Percentiles rank a stretch among this genome's conserved stretches.
Evolutionary conservation across 768 basidiomycete genomes (phyloP).

Genomic region (Calocybe indica): DNA sequence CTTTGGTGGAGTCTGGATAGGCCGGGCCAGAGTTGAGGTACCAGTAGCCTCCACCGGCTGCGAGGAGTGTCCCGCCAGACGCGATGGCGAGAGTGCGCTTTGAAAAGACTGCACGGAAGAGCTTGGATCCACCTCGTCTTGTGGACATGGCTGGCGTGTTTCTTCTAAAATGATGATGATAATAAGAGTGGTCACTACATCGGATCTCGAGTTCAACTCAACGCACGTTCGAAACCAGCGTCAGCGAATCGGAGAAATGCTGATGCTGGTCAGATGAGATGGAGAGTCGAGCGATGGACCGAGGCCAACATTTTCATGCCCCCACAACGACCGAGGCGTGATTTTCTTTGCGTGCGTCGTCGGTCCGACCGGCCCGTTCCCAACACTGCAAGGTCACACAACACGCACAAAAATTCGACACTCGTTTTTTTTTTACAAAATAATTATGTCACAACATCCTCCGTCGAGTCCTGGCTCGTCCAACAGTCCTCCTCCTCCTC

Average conservation of each 20-base stretch:
- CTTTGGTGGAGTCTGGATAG: conserved; percentile 57
- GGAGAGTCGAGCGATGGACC: background rate
- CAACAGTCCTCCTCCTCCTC: too few relatives aligned
- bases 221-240: background rate
- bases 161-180: background rate
- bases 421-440: too few relatives aligned
- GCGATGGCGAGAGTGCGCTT: conserved; percentile 48
- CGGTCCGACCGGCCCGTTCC: too few relatives aligned
- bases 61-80: conserved; percentile 45
- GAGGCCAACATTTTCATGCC: too few relatives aligned
- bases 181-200: background rate
- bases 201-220: background rate
- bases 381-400: too few relatives aligned
- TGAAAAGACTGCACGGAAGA: conserved; percentile 40
- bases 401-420: too few relatives aligned
- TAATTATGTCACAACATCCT: too few relatives aligned
- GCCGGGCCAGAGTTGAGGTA: conserved; percentile 72
- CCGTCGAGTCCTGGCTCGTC: too few relatives aligned
- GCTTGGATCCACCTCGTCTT: conserved; percentile 20
- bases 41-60: conserved; percentile 58
- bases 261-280: too few relatives aligned
- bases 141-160: background rate
- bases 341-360: too few relatives aligned
- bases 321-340: too few relatives aligned
- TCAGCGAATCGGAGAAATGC: background rate